Base-by-base conservation (phyloP, 2,329 filamentous ascomycete species). In the Aureobasidium pullulans region DNA sequence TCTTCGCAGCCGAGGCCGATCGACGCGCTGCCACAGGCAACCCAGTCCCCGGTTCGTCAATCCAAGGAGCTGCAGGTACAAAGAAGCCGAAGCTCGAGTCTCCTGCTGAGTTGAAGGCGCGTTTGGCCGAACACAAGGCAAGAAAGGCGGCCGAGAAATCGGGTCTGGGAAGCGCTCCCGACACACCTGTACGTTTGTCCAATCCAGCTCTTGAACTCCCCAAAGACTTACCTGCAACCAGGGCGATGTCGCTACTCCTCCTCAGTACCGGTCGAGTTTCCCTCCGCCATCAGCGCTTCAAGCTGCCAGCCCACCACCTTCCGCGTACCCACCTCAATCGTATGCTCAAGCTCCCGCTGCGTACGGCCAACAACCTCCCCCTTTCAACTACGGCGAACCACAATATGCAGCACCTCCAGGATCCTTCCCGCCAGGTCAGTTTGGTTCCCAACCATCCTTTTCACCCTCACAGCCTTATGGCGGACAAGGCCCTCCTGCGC, bases 1-100 rank as follows among this genome's bases (percentile, higher is more conserved):
- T 87, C 74, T 93, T 95, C 73, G 86, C 90, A 71, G 86, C 86
- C 29, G 89, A 96, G 73, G 87, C 88, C 61, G 90, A 96, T 67
- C 84, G 91, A 61, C 86, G 89, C 65, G 85, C 87, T 50, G 82
- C 84, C 8, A 96, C 91, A 1, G 93, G 92, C 37, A 95, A 95
- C 69, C 89, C 89, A 2, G 83, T 87, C 16, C 84, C 89, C 0
- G 75, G 73, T 37, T 87, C 88, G 1, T 31, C 57, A 3, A 78
- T 81, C 49, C 69, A 71, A 3, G 71, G 70, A 46, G 71, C 73
- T 61, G 79, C 77, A 31, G 48, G 76, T 39, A 52, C 48, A 31
- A 87, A 90, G 71, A 85, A 85, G 62, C 83, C 85, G 1, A 84
- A 89, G 77, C 77, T 90, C 6, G 90, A 96, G 76, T 82, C 83